Evolutionary conservation across 768 basidiomycete genomes (phyloP).

Genomic region (Mycena epipterygia): DNA sequence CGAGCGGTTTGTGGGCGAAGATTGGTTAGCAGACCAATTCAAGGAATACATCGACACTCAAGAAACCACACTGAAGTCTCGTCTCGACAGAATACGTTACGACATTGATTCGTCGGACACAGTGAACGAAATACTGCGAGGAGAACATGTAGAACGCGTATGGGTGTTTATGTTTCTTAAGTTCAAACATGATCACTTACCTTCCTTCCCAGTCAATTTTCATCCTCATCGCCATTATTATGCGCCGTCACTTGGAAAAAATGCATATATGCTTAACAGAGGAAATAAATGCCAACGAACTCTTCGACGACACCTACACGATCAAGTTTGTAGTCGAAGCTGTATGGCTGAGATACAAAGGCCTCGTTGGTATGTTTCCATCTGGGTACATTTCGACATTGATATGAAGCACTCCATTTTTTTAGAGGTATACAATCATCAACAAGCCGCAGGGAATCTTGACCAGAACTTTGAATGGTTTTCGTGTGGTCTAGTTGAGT

Average conservation of each 20-base stretch:
- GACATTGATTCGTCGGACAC: conserved; percentile 4
- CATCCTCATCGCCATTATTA: too few species aligned
- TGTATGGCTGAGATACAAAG: neutral
- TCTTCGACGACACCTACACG: neutral
- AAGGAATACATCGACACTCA: neutral
- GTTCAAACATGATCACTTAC: neutral
- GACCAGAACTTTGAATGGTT: conserved; percentile 3
- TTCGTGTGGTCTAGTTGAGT: conserved; percentile 1
- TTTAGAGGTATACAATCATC: neutral
- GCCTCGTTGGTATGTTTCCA: neutral
- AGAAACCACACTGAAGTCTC: neutral
- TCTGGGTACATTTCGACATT: neutral
- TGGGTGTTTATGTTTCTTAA: neutral
- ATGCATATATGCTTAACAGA: too few species aligned
- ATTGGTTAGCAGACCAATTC: neutral
- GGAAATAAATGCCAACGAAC: neutral
- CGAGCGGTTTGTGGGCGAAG: conserved; percentile 2
- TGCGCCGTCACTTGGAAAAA: too few species aligned
- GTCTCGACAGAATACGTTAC: conserved; percentile 12
- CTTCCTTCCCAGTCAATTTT: too few species aligned
- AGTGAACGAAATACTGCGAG: neutral
- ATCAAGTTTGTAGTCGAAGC: neutral
- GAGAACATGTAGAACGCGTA: neutral
- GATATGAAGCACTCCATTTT: neutral
- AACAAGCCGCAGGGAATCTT: neutral